Evolutionary conservation across 345 rosid species (phyloP), one percentile per base, ranked within the genome.

Genomic region (Pelargonium nanum): DNA sequence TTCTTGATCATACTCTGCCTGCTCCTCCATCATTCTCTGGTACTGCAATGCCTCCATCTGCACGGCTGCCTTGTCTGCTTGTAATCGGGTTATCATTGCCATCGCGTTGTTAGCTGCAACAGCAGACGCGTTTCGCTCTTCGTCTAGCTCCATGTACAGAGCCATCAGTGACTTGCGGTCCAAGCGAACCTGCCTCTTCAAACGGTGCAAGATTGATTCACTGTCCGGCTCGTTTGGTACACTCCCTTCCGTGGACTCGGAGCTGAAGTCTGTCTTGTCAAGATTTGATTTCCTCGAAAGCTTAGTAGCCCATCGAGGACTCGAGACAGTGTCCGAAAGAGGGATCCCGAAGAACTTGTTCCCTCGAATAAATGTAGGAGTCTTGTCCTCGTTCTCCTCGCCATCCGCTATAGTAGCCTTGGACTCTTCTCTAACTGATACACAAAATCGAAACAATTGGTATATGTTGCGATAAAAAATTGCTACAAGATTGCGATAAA

Each of bases 21-120:
- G 90, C 71, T 93, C 99, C 68, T 93, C 97, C 96, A 93, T 87
- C 97, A 93, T 85, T 73, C 99, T 87, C 73, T 87, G 95, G 68
- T 87, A 93, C 77, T 93, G 97, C 60, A 89, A 75, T 2, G 99
- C 99, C 60, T 93, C 97, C 99, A 93, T 93, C 63, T 89, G 99
- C 56, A 89, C 87, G 6, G 92, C 89, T 0, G 95, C 90, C 75
- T 89, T 89, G 68, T 93, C 96, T 3, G 77, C 87, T 68, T 93
- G 99, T 67, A 93, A 76, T 74, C 94, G 64, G 0, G 94, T 89
- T 68, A 89, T 89, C 96, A 93, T 93, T 23, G 95, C 96, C 90
- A 89, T 89, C 0, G 97, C 96, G 44, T 87, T 86, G 64, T 85
- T 87, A 8, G 97, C 99, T 32, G 90, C 99, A n/a, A 89, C 78